These are phyloP conservation scores for Colletotrichum tamarilloi DNA, from an alignment of 2,329 filamentous ascomycete genomes.

Conservation along the genomic window DNA sequence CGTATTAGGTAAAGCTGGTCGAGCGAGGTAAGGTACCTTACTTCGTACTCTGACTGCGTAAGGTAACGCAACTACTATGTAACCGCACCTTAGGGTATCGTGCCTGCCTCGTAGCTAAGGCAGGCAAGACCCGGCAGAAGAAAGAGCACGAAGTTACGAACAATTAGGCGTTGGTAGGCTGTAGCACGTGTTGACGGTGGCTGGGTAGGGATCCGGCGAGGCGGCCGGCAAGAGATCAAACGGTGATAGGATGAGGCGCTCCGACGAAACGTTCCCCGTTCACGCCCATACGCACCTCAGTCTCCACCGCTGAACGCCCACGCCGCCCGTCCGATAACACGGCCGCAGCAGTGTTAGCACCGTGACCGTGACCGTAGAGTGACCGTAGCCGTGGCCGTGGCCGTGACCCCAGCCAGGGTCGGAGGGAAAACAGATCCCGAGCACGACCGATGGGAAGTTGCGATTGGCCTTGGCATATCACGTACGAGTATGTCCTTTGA, in stretches of 20 bases:
- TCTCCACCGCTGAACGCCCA: no score
- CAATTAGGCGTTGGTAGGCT: no score
- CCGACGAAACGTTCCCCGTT: constrained; percentile 16
- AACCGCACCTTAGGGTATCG: no score
- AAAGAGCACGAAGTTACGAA: background rate
- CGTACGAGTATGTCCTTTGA: no score
- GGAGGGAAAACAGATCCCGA: constrained; percentile 3
- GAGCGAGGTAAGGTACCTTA: no score
- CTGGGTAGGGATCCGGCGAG: background rate
- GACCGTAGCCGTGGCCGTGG: background rate
- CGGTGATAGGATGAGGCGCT: constrained; percentile 4
- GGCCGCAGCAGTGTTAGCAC: no score
- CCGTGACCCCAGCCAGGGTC: background rate
- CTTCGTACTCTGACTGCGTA: no score
- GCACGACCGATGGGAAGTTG: background rate
- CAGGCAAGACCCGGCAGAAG: background rate
- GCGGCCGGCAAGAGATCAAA: constrained; percentile 10
- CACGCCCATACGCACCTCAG: no score
- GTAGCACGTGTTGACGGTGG: no score
- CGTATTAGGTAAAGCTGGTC: background rate
- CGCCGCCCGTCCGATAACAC: no score
- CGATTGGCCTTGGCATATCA: background rate
- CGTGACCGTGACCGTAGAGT: background rate
- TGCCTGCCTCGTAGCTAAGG: no score
- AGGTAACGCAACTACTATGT: background rate